Evolutionary conservation across 306 rosid genomes (phyloP).

Genomic region (Quercus mongolica): DNA sequence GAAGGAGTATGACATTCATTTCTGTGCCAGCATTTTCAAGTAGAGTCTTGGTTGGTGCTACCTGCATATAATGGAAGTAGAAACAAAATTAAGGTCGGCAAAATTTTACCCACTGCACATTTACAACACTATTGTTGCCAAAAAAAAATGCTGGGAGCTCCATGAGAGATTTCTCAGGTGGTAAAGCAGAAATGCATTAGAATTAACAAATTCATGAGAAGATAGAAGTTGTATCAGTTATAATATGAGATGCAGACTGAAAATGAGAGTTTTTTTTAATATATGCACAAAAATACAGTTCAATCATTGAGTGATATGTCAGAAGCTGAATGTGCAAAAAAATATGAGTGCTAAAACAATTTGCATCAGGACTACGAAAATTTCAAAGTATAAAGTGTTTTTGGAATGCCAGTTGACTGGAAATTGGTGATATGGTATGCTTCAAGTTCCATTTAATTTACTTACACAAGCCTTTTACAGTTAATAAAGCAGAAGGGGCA

Average conservation of each 20-base stretch:
- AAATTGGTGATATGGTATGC: neutral
- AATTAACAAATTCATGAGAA: neutral
- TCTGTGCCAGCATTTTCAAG: slow-evolving; percentile 50
- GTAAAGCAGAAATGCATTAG: neutral
- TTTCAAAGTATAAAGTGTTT: neutral
- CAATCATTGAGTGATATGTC: neutral
- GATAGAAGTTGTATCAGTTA: neutral
- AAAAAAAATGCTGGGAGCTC: too few relatives aligned
- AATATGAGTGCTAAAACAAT: neutral
- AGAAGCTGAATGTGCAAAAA: neutral
- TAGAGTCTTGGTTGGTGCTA: slow-evolving; percentile 37
- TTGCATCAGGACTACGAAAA: neutral
- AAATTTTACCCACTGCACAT: too few relatives aligned
- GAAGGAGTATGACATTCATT: slow-evolving; percentile 35
- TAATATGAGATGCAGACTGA: neutral
- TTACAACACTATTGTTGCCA: too few relatives aligned
- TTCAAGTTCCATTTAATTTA: neutral
- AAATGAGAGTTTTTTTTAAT: neutral
- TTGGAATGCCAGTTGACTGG: neutral
- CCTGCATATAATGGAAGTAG: slow-evolving; percentile 39
- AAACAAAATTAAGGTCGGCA: neutral
- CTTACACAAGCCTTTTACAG: neutral
- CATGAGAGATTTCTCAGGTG: neutral
- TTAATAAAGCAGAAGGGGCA: neutral
- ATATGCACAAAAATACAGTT: too few relatives aligned